A percentile compares a stretch with the other conserved stretches of the same genome.
Evolutionary conservation across 805 yeast genomes (phyloP).

Genomic region (Candida piceae): DNA sequence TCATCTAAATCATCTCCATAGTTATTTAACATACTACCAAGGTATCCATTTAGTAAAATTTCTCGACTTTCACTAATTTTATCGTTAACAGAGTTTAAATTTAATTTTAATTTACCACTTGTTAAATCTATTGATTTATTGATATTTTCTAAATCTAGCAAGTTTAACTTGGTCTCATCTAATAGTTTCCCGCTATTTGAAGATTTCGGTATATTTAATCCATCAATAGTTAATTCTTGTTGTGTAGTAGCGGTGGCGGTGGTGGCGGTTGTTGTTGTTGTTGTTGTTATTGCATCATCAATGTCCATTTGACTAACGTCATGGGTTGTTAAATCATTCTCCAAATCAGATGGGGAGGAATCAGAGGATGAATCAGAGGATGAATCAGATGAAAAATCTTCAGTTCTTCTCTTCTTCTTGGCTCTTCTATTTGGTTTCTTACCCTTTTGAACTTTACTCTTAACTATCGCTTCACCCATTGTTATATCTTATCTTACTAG

Average conservation of each 20-base stretch:
- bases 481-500: too few species aligned
- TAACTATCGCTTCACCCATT: constrained; percentile 1
- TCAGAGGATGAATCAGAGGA: constrained; percentile 37
- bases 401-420: constrained; percentile 79
- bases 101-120: constrained; percentile 13
- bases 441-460: constrained; percentile 4
- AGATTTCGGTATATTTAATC: constrained; percentile 11
- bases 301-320: constrained; percentile 15
- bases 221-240: constrained; percentile 26
- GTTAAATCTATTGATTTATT: constrained; percentile 1
- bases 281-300: too few species aligned
- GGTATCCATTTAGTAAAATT: constrained; percentile 44
- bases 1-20: constrained; percentile 60
- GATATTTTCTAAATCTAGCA: constrained; percentile 6
- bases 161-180: constrained; percentile 9
- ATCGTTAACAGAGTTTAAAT: constrained; percentile 26
- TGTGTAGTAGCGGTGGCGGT: too few species aligned
- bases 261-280: too few species aligned
- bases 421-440: constrained; percentile 42
- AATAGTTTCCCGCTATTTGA: constrained; percentile 10
- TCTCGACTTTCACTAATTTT: constrained; percentile 28
- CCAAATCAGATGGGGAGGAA: constrained; percentile 40
- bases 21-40: constrained; percentile 49
- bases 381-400: constrained; percentile 56
- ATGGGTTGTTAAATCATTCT: constrained; percentile 17